Evolutionary conservation across 495 filamentous ascomycete species (phyloP), one percentile per base, ranked within the genome.

Genomic region (Sordaria brevicollis): DNA sequence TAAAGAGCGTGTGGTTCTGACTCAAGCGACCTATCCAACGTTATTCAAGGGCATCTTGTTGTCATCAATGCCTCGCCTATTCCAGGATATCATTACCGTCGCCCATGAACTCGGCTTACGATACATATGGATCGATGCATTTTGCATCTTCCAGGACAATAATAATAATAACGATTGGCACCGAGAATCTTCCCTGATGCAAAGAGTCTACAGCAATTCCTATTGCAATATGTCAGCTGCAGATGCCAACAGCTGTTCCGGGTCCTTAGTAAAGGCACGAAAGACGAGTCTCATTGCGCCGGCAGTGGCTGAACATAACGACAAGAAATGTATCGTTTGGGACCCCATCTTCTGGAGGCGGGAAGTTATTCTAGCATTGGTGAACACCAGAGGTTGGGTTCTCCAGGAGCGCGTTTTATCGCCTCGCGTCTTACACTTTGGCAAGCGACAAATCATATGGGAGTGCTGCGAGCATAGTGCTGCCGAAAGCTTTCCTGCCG

Each of bases 371-470:
- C 34, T 21, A 10, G 62, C 54, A 35, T 15, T 39, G 5, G 54
- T 70, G 5, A 70, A 70, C 68, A 70, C 33, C 13, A 17, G 36
- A 36, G 62, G 31, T 9, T 66, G 57, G 57, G 68, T 36, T 2
- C 19, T 70, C 17, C 68, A 70, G 19, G 62, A 66, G 62, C 68
- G 68, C 7, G 29, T 70, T 3, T 33, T 43, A 7, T 25, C 68
- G 15, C 68, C 68, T 11, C 68, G 68, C 33, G 35, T 70, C 17
- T 37, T 70, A 15, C 68, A 70, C 19, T 66, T 70, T 29, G 68
- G 68, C 21, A 66, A 35, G 38, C 54, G 10, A 31, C 57, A 66
- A 37, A 6, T 70, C 0, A n/a, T 66, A 7, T 70, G 68, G 68
- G 68, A 70, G 8, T 70, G 57, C 25, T 66, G n/a, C 36, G 57